Base-by-base conservation (phyloP, 805 yeast genomes). In the Saccharomyces paradoxus region DNA sequence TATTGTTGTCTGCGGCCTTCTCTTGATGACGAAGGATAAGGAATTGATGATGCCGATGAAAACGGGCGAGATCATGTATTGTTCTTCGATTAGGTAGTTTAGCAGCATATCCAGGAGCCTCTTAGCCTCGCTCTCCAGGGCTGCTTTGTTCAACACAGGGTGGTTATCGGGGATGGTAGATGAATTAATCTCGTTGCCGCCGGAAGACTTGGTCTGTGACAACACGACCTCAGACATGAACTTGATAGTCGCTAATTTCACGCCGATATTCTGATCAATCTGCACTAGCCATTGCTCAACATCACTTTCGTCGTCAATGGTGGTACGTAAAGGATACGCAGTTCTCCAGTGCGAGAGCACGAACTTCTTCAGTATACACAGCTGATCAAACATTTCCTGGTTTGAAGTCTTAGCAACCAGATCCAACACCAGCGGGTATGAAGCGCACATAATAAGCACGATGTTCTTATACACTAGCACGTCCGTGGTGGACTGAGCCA, bases 31-130 rank as follows among this genome's bases (percentile, higher is more conserved):
- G 14, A 81, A 74, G 5, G 86, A 74, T 22, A 86, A 71, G 51
- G 84, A 82, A 61, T 87, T 82, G 28, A 89, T 69, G 0, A 87
- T 76, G 6, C 95, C 87, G 14, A 89, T 79, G 52, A 87, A 79
- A 2, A 82, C 60, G 4, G 86, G 81, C 12, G 85, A 75, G 50
- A 83, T 75, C 57, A 78, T 69, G 59, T 81, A 65, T n/a, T 77
- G 71, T 51, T 82, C 86, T 32, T 78, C 82, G 46, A 76, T 73
- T 53, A 91, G 72, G 17, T 78, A 72, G 48, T 75, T 73, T 49
- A 89, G 71, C 30, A 92, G 67, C 37, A 81, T 68, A 60, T 89
- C 96, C 37, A 94, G 71, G 53, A 87, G 72, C 2, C 78, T 83
- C 53, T 77, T 79, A 0, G 91, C 86, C 66, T 91, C 96, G 6